These are phyloP conservation scores for Hibiscus tridactylites DNA, from an alignment of 345 rosid species.

Conservation along the genomic window DNA sequence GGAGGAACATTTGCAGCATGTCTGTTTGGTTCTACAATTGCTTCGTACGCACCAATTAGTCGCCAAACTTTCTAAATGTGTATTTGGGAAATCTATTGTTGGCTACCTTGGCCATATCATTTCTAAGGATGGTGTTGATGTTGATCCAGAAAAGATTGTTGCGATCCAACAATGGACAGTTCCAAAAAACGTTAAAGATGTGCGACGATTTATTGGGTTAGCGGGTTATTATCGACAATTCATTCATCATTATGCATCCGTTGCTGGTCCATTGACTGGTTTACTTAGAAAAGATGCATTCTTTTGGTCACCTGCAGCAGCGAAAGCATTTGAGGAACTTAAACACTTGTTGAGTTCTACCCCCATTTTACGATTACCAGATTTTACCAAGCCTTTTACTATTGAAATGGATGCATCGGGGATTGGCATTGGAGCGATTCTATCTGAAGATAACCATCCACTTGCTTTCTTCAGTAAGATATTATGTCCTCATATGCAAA, in stretches of 20 bases:
- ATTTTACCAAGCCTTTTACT: neutral
- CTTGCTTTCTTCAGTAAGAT: neutral
- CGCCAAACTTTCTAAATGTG: neutral
- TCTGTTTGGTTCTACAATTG: neutral
- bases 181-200: neutral
- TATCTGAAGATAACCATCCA: neutral
- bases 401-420: neutral
- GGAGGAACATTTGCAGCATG: neutral
- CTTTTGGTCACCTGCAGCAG: neutral
- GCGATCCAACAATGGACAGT: neutral
- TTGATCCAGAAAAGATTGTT: neutral
- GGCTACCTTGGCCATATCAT: neutral
- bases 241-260: neutral
- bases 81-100: neutral
- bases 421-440: neutral
- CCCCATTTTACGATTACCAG: neutral
- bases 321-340: too few species aligned
- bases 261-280: neutral
- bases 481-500: neutral
- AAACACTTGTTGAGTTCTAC: neutral
- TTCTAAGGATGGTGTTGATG: neutral
- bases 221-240: too few species aligned
- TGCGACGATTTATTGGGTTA: too few species aligned
- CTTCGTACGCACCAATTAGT: neutral
- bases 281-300: too few species aligned